Evolutionary conservation across 208 protist genomes (phyloP), one percentile per base, ranked within the genome.

Genomic region (Naegleria fowleri): DNA sequence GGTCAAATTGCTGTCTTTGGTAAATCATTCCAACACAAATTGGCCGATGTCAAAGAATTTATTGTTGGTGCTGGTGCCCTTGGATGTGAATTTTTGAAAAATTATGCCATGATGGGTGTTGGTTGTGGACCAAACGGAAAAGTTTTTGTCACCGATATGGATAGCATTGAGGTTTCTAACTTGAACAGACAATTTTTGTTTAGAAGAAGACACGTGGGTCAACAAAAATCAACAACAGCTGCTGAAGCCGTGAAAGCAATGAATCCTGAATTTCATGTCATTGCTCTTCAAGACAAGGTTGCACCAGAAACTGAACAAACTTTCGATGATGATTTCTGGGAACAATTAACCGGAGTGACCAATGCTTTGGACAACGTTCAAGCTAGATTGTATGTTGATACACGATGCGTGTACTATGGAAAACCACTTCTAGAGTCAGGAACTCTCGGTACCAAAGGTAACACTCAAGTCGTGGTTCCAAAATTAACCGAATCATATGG

Each of bases 111-210:
- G 91, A 99, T 99, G 97, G 99, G 99, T 51, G 85, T 98, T 88
- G 98, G 95, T 5, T 97, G 96, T 92, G 95, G 94, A n/a, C 36
- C 83, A 41, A 93, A 91, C 89, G 97, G 97, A 38, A 91, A 91
- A 48, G 93, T 99, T 38, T 95, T 94, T 51, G 97, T 99, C 40
- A 99, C 99, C 5, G 99, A 99, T 94, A 99, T 99, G 98, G 99
- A 99, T 93, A 96, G 92, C 0, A 99, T 99, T 93, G 99, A 99
- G 93, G 98, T 98, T 94, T 99, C 97, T 85, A 99, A 99, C 94
- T 95, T 99, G 15, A 99, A 98, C 48, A 94, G 99, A 58, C 99
- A 99, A 95, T 99, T 99, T 93, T 94, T 99, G 11, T 99, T 99
- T 96, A 96, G 99, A 86, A 90, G 95, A 40, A 94, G 93, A 79